A percentile compares a stretch with the other conserved stretches of the same genome.
Evolutionary conservation across 2,329 filamentous ascomycete species (phyloP).

Genomic region (Aspergillus fischeri): DNA sequence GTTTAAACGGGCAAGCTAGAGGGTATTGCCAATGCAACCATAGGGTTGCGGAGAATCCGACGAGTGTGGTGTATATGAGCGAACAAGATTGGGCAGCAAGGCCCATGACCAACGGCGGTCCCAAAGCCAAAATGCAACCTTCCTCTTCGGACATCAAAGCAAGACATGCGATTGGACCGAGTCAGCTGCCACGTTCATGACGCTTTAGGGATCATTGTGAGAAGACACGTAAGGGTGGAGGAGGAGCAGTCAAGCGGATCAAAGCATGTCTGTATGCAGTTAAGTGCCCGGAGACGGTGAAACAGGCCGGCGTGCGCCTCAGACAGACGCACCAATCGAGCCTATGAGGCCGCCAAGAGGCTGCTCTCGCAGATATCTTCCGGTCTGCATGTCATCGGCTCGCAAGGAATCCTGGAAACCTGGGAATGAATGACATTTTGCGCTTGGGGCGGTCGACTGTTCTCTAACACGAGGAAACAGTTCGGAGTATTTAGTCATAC

Average conservation of each 20-base stretch:
- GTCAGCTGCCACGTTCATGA: not conserved
- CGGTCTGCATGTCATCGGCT: not conserved
- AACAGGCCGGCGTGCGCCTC: conserved; percentile 18
- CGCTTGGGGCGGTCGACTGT: not conserved
- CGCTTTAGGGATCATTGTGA: not conserved
- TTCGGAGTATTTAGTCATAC: too few relatives aligned
- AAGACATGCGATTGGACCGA: not conserved
- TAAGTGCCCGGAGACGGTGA: conserved; percentile 28
- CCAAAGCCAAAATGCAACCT: not conserved
- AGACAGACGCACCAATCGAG: not conserved
- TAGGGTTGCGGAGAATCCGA: not conserved
- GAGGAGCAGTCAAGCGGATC: not conserved
- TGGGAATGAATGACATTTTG: not conserved
- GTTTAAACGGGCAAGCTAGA: not conserved
- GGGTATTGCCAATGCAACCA: not conserved
- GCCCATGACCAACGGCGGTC: not conserved
- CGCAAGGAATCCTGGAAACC: not conserved
- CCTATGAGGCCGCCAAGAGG: not conserved
- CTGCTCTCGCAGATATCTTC: not conserved
- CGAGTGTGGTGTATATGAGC: not conserved
- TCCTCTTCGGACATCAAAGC: not conserved
- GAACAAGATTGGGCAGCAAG: not conserved
- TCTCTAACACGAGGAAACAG: too few relatives aligned
- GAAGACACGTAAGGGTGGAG: conserved; percentile 26
- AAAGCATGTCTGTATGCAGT: conserved; percentile 17